These are phyloP conservation scores for Amanita jacksonii DNA, from an alignment of 768 basidiomycete genomes.

Conservation along the genomic window DNA sequence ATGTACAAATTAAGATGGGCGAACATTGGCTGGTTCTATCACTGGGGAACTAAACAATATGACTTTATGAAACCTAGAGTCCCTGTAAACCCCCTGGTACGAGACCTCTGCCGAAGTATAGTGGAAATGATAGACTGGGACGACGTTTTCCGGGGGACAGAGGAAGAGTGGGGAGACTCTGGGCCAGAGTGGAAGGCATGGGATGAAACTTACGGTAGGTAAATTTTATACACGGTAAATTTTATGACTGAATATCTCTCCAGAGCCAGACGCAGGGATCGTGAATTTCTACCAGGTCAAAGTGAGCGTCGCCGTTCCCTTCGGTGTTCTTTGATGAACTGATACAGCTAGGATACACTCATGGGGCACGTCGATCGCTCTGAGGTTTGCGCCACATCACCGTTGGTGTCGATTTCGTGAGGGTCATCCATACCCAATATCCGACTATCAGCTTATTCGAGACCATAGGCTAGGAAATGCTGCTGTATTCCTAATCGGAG, in stretches of 20 bases:
- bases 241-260: conserved; percentile 5
- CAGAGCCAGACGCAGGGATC: conserved; percentile 94
- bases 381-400: conserved; percentile 86
- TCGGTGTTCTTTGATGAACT: neutral
- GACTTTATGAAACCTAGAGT: conserved; percentile 71
- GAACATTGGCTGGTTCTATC: conserved; percentile 93
- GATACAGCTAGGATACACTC: conserved; percentile 57
- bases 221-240: neutral
- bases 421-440: conserved; percentile 17
- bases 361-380: conserved; percentile 99
- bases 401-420: conserved; percentile 90
- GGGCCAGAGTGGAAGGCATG: conserved; percentile 64
- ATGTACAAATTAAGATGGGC: conserved; percentile 85
- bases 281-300: conserved; percentile 91
- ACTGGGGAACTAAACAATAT: conserved; percentile 95
- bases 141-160: conserved; percentile 38
- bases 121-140: conserved; percentile 65
- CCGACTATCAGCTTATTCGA: neutral
- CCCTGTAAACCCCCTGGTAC: conserved; percentile 47
- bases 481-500: conserved; percentile 85
- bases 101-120: conserved; percentile 49
- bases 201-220: conserved; percentile 67
- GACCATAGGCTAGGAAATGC: conserved; percentile 71
- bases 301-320: conserved; percentile 19
- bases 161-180: conserved; percentile 40